phyloP scores from a whole-genome alignment of 2,329 filamentous ascomycete genomes.

The Coniochaeta ligniaria region DNA sequence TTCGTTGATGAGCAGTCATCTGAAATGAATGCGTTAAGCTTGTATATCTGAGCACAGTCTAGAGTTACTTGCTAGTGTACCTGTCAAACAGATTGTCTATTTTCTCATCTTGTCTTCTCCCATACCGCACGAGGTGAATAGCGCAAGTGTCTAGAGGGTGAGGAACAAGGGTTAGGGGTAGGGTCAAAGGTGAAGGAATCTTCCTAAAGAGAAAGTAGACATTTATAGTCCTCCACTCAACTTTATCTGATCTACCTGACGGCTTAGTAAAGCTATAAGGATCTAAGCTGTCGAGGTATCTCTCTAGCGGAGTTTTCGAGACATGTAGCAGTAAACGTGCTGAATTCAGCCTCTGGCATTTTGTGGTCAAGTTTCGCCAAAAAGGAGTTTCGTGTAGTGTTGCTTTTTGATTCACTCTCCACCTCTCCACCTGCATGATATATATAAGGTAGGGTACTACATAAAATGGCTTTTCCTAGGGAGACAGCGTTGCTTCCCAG shows the following conservation, averaged over 20 bases:
- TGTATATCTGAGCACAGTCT: background rate
- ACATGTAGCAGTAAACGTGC: background rate
- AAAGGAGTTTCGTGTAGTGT: background rate
- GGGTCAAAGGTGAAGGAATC: background rate
- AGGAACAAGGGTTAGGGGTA: background rate
- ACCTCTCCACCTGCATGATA: background rate
- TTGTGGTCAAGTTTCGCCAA: background rate
- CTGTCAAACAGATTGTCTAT: too few species aligned
- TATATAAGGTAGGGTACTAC: background rate
- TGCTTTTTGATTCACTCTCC: background rate
- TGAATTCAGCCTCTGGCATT: background rate
- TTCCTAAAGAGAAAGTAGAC: background rate
- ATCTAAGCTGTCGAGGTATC: background rate
- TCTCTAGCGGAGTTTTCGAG: background rate
- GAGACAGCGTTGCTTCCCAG: background rate
- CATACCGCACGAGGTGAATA: too few species aligned
- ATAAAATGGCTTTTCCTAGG: background rate
- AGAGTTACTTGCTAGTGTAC: background rate
- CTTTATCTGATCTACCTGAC: background rate
- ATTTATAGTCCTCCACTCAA: background rate
- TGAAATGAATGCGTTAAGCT: background rate
- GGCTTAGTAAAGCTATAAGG: background rate
- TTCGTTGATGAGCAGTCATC: background rate
- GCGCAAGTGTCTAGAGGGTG: too few species aligned
- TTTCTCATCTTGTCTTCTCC: too few species aligned